Evolutionary conservation across 1,284 basidiomycete species (phyloP), one percentile per base, ranked within the genome.

Genomic region (Calocybe gambosa): DNA sequence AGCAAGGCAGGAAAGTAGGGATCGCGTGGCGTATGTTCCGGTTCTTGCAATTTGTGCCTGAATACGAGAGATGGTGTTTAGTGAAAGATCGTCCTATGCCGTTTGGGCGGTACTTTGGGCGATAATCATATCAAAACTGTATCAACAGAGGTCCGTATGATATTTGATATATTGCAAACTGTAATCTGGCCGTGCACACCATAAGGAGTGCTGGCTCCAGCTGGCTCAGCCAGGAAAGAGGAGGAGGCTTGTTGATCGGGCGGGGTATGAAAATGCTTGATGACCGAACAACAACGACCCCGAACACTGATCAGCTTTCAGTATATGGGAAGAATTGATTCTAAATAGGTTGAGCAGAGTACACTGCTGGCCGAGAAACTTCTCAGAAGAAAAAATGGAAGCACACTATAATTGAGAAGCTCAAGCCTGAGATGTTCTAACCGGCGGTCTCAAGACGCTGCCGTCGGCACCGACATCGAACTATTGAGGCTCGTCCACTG

Each of bases 281-380:
- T 45, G 41, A 39, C 48, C 47, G 46, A 39, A 23, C n/a, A n/a
- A 6, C 37, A 28, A 28, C 39, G 51, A 49, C 51, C 46, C 48
- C 51, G 39, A 33, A 38, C 16, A 50, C 51, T 23, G 31, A 5
- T 35, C 42, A 29, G 31, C 31, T 16, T 15, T 16, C 3, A 34
- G n/a, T 19, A 34, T 7, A 37, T 35, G 31, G 13, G 42, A 43
- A 38, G 23, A 4, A 23, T 23, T 23, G 21, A 7, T 7, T 23
- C 7, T 4, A 23, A 23, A 7, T 29, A 10, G 28, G 28, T 29
- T 29, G 13, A 3, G 9, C 28, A 29, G 28, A 29, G 13, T 29
- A 13, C 9, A 36, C 15, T 36, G 35, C 16, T 20, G 35, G 19
- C 2, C 35, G 19, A 36, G 35, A 20, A 15, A 23, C 15, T 42